phyloP scores from a whole-genome alignment of 352 stramenopile species.

The Globisporangium abappressorium region DNA sequence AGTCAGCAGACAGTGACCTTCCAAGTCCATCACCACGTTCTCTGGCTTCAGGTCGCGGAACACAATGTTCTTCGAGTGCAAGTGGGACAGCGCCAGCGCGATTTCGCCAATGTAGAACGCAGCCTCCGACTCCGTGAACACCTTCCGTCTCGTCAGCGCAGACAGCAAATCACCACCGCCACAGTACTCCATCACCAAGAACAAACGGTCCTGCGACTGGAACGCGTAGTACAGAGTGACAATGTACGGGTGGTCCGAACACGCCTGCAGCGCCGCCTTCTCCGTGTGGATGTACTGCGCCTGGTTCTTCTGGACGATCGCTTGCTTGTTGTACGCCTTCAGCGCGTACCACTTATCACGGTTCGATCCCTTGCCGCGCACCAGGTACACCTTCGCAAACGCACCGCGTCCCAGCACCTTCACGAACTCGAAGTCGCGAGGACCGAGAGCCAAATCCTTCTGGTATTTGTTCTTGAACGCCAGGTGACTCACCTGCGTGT shows the following conservation, averaged over 20 bases:
- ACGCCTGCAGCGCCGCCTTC: slow-evolving; percentile 77
- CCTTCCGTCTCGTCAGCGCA: slow-evolving; percentile 69
- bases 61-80: slow-evolving; percentile 87
- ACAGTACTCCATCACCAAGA: slow-evolving; percentile 88
- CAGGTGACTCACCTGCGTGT: slow-evolving; percentile 75
- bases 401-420: slow-evolving; percentile 80
- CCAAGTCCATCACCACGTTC: slow-evolving; percentile 86
- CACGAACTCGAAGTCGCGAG: slow-evolving; percentile 85
- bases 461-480: slow-evolving; percentile 91
- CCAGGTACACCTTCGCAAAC: slow-evolving; percentile 85
- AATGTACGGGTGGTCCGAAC: slow-evolving; percentile 85
- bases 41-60: slow-evolving; percentile 87
- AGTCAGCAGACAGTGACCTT: slow-evolving; percentile 76
- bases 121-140: slow-evolving; percentile 73
- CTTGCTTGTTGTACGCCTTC: slow-evolving; percentile 88
- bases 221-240: slow-evolving; percentile 85
- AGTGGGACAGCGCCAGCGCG: slow-evolving; percentile 68
- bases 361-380: slow-evolving; percentile 82
- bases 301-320: slow-evolving; percentile 88
- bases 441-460: slow-evolving; percentile 73
- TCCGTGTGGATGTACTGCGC: slow-evolving; percentile 87
- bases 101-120: slow-evolving; percentile 88
- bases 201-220: slow-evolving; percentile 80
- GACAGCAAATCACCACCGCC: slow-evolving; percentile 77
- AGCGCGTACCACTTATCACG: slow-evolving; percentile 85